Percentiles rank a stretch among this genome's conserved stretches.
Conservation (phyloP, 192 early-diverging fungal species). For the Coemansia sp. region DNA sequence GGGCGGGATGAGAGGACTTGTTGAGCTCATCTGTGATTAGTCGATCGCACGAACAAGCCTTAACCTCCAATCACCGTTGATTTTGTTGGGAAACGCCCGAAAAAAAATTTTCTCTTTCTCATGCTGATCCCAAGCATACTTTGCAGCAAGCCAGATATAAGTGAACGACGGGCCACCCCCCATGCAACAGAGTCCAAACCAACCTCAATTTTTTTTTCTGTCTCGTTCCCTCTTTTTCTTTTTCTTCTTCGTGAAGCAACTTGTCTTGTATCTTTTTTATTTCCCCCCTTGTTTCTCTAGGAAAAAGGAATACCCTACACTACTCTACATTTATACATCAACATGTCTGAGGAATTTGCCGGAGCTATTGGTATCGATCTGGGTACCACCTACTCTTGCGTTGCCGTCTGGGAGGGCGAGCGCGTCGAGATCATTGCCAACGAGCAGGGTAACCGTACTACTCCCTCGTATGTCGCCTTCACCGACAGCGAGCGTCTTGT, state of each 20-base stretch:
- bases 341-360: conserved; percentile 52
- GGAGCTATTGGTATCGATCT: conserved; percentile 95
- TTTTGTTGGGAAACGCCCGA: conserved; percentile 26
- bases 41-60: neutral
- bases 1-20: neutral
- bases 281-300: conserved; percentile 7
- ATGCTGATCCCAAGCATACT: conserved; percentile 9
- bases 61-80: conserved; percentile 8
- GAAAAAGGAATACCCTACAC: conserved; percentile 1
- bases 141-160: conserved; percentile 6
- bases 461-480: conserved; percentile 87
- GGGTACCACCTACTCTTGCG: conserved; percentile 97
- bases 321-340: conserved; percentile 4
- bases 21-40: conserved; percentile 3
- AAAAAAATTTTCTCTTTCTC: conserved; percentile 32
- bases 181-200: conserved; percentile 5
- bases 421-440: conserved; percentile 81
- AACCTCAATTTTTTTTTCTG: neutral
- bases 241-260: conserved; percentile 5
- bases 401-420: conserved; percentile 70
- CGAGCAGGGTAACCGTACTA: conserved; percentile 90
- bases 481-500: conserved; percentile 78
- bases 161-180: conserved; percentile 3
- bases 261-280: conserved; percentile 14
- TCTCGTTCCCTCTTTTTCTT: neutral